Evolutionary conservation across 176 grass and related monocot genomes (phyloP).

Genomic region (Pontederia paniculata): DNA sequence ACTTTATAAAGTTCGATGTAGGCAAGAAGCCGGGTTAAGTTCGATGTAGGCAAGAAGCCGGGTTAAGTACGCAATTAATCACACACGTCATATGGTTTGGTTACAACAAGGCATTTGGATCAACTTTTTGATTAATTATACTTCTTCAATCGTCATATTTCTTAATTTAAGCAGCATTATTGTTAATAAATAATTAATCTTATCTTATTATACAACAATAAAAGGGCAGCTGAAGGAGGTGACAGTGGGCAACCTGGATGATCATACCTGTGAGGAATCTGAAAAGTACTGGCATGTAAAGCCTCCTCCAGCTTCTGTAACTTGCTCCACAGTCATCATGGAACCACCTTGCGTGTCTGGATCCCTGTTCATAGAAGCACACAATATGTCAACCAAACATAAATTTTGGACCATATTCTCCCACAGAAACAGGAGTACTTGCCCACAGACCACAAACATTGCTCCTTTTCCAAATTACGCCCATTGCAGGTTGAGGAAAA

Average conservation of each 20-base stretch:
- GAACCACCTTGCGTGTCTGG: constrained; percentile 19
- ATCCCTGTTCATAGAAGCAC: constrained; percentile 27
- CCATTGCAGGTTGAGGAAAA: too few species aligned
- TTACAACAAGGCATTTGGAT: too few species aligned
- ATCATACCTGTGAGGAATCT: constrained; percentile 62
- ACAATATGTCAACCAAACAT: neutral
- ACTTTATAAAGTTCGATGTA: too few species aligned
- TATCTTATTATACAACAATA: neutral
- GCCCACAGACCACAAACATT: neutral
- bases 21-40: too few species aligned
- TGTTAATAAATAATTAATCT: too few species aligned
- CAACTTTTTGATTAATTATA: too few species aligned
- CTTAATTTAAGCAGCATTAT: too few species aligned
- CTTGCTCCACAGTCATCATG: constrained; percentile 32
- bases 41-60: too few species aligned
- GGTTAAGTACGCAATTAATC: too few species aligned
- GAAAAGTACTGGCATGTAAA: constrained; percentile 50
- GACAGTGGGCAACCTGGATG: neutral
- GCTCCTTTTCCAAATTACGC: too few species aligned
- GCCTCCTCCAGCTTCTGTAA: constrained; percentile 67
- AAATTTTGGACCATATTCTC: neutral
- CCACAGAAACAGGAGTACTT: neutral
- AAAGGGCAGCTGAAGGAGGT: neutral
- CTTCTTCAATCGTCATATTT: too few species aligned
- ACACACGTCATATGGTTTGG: too few species aligned